Conservation (phyloP, 441 rosid genomes). For the Populus hybrid region DNA sequence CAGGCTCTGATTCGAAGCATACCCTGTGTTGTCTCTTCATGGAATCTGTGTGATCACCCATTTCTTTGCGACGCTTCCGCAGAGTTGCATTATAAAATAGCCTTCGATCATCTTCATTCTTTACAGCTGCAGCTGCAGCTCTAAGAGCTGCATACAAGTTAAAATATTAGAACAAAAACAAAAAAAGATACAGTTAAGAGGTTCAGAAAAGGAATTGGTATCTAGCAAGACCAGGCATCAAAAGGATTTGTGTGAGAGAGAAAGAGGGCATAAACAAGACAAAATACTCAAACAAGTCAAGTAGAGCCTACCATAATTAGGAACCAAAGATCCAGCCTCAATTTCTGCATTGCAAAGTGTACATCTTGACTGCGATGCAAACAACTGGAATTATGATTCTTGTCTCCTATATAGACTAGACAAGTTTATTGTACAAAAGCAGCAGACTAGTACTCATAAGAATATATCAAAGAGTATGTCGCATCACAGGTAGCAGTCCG, state of each 20-base stretch:
- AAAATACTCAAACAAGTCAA: slow-evolving; percentile 3
- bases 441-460: not conserved
- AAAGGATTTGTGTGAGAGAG: not conserved
- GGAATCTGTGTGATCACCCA: slow-evolving; percentile 74
- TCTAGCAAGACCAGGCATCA: not conserved
- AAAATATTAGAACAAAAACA: slow-evolving; percentile 14
- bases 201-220: not conserved
- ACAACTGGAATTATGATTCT: slow-evolving; percentile 33
- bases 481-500: not conserved
- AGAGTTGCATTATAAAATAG: slow-evolving; percentile 87
- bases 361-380: slow-evolving; percentile 82
- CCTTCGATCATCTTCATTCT: slow-evolving; percentile 86
- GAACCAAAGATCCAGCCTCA: slow-evolving; percentile 63
- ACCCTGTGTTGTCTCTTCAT: slow-evolving; percentile 57
- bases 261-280: not conserved
- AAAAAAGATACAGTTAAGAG: not conserved
- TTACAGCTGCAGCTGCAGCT: slow-evolving; percentile 90
- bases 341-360: slow-evolving; percentile 79
- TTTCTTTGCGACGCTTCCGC: slow-evolving; percentile 89
- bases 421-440: slow-evolving; percentile 7
- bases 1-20: slow-evolving; percentile 17
- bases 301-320: slow-evolving; percentile 69
- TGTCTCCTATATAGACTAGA: slow-evolving; percentile 20
- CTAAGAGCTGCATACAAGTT: slow-evolving; percentile 59
- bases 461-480: not conserved